Conservation (phyloP, 1,139 yeast genomes). For the Scheffersomyces quercinus region DNA sequence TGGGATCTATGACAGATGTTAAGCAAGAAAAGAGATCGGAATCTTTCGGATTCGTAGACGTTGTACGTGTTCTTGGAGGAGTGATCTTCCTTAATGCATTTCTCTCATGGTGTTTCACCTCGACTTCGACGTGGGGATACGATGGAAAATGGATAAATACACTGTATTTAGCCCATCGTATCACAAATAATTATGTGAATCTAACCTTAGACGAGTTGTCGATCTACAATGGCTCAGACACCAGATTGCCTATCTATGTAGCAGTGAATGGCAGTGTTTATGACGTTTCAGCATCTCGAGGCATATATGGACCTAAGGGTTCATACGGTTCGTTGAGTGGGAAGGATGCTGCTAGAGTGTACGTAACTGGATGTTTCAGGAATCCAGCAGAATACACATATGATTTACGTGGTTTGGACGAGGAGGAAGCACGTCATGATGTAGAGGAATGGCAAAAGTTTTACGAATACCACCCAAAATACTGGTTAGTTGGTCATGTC, state of each 20-base stretch:
- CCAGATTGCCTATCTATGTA: slow-evolving; percentile 56
- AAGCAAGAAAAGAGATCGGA: background rate
- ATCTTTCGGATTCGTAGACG: slow-evolving; percentile 35
- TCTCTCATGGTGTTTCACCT: slow-evolving; percentile 53
- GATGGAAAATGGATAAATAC: slow-evolving; percentile 53
- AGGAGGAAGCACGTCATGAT: slow-evolving; percentile 30
- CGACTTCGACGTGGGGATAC: slow-evolving; percentile 54
- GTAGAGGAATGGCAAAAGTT: slow-evolving; percentile 53
- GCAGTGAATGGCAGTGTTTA: slow-evolving; percentile 68
- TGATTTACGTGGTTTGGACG: slow-evolving; percentile 65
- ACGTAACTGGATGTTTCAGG: slow-evolving; percentile 73
- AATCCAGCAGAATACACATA: slow-evolving; percentile 60
- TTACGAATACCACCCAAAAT: slow-evolving; percentile 45
- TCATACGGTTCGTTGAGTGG: slow-evolving; percentile 66
- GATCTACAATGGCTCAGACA: slow-evolving; percentile 53
- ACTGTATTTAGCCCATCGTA: slow-evolving; percentile 34
- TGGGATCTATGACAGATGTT: too few relatives aligned
- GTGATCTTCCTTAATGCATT: slow-evolving; percentile 47
- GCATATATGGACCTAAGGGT: slow-evolving; percentile 67
- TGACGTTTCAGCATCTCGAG: slow-evolving; percentile 61
- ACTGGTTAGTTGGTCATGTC: slow-evolving; percentile 69
- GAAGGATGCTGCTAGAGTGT: slow-evolving; percentile 70
- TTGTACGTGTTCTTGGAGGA: slow-evolving; percentile 48
- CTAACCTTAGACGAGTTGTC: slow-evolving; percentile 52
- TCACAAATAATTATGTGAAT: slow-evolving; percentile 21